Base-by-base conservation (phyloP, 306 rosid genomes). In the Oemleria cerasiformis region DNA sequence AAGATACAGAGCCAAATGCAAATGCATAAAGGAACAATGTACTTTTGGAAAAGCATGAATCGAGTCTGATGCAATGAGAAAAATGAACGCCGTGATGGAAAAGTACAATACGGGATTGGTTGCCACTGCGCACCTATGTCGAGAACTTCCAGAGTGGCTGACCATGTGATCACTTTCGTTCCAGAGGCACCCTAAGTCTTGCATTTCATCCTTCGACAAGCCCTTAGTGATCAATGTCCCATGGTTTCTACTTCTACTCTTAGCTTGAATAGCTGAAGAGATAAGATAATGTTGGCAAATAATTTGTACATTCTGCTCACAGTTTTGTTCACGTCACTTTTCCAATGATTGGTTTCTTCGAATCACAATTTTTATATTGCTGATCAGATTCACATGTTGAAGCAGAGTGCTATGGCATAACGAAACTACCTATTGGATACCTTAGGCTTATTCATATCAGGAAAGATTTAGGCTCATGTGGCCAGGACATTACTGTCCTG, bases 261-360 rank as follows among this genome's bases (percentile, higher is more conserved):
- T 50, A 13, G 70, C 56, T 50, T 63, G 48, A 44, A 62, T 51
- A 30, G 6, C 59, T 43, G 25, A 53, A 41, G 41, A 63, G 63
- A 73, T 23, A 7, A 55, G 44, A 53, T 9, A 12, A 38, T 63
- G 16, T 51, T n/a, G 3, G 8, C 45, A 51, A 62, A n/a, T 30
- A 44, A 21, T 73, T 51, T 20, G 15, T n/a, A 59, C 17, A 41
- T 47, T 74, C 30, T 75, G 48, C 58, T 34, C 67, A 45, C 10
- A 17, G 34, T 23, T n/a, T 49, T 23, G 56, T 36, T 20, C 42
- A 25, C 15, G 9, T 47, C 42, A 41, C 21, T 25, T 68, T 55
- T 30, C 30, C 20, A 69, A 50, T 50, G 53, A 48, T 20, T 23
- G 36, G 50, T 51, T 68, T 42, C 68, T 49, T 63, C 54, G 53